Evolutionary conservation across 208 protist genomes (phyloP), one percentile per base, ranked within the genome.

Genomic region (Acanthamoeba triangularis): DNA sequence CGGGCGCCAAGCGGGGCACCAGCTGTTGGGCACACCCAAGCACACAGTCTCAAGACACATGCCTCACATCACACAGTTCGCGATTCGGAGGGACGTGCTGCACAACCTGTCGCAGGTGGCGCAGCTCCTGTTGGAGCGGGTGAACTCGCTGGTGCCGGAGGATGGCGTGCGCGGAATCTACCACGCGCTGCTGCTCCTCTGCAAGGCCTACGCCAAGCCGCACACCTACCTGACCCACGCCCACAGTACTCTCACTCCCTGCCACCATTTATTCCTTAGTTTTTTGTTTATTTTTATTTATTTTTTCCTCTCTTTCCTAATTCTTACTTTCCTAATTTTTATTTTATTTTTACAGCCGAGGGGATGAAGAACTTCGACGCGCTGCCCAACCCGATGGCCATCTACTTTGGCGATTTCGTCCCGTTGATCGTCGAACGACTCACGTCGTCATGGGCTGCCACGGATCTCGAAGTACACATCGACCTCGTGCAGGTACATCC

Each of bases 371-470:
- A 92, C 44, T 76, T 47, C 11, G 90, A 94, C 2, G 90, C 90
- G 25, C 67, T 94, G 90, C 90, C 90, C n/a, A 94, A 94, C 37
- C 90, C 90, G 25, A 54, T 94, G 56, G 56, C 90, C 16, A 94
- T 94, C 67, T 94, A 94, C 49, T 94, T 94, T 59, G 59, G 65
- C 33, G 90, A 94, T 8, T 94, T 94, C 35, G 67, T 94, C 6
- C 90, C 90, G 35, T 20, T 94, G 28, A 94, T 94, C 18, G 28
- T 94, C 35, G 67, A 94, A 7, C 20, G 65, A 41, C 90, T 94
- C 23, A 94, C 90, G 14, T 82, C 90, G 44, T 84, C 90, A 5
- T 92, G 59, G 59, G 54, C 69, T 10, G 30, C 85, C 28, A 74
- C 59, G 1, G 85, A 92, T 41, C 54, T 92, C 54, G 85, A 92